Evolutionary conservation across 2,329 filamentous ascomycete genomes (phyloP).

Genomic region (Trichophyton schoenleinii): DNA sequence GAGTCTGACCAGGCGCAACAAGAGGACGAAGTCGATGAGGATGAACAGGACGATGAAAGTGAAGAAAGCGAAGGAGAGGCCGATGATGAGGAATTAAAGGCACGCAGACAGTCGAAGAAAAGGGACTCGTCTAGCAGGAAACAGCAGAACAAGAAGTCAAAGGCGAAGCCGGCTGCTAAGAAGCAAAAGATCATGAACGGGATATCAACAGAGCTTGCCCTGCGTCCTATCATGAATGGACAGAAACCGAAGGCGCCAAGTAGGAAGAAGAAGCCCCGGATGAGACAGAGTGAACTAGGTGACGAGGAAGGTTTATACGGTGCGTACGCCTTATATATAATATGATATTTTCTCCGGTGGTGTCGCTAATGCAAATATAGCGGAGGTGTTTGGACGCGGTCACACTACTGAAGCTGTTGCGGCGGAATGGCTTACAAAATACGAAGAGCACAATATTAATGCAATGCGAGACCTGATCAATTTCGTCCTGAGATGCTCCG

Average conservation of each 20-base stretch:
- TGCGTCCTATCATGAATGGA: constrained; percentile 39
- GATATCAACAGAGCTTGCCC: constrained; percentile 38
- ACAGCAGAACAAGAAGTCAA: constrained; percentile 30
- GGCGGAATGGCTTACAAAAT: constrained; percentile 45
- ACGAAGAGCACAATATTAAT: constrained; percentile 42
- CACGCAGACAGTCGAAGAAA: constrained; percentile 21
- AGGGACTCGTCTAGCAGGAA: constrained; percentile 39
- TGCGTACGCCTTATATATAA: constrained; percentile 21
- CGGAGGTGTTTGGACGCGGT: constrained; percentile 47
- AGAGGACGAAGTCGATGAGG: constrained; percentile 18
- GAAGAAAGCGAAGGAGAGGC: constrained; percentile 18
- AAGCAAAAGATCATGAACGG: constrained; percentile 44
- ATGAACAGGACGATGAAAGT: constrained; percentile 19
- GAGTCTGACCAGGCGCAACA: constrained; percentile 24
- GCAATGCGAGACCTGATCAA: constrained; percentile 50
- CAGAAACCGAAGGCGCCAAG: constrained; percentile 32
- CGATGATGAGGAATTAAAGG: constrained; percentile 24
- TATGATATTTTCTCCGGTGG: background rate
- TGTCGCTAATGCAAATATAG: constrained; percentile 22
- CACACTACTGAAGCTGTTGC: constrained; percentile 45
- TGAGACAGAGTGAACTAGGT: constrained; percentile 40
- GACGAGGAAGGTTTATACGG: constrained; percentile 46
- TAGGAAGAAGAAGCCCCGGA: constrained; percentile 39
- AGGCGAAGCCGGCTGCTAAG: constrained; percentile 33
- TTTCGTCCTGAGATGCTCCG: constrained; percentile 54